Evolutionary conservation across 1,284 basidiomycete genomes (phyloP).

Genomic region (Flammula alnicola): DNA sequence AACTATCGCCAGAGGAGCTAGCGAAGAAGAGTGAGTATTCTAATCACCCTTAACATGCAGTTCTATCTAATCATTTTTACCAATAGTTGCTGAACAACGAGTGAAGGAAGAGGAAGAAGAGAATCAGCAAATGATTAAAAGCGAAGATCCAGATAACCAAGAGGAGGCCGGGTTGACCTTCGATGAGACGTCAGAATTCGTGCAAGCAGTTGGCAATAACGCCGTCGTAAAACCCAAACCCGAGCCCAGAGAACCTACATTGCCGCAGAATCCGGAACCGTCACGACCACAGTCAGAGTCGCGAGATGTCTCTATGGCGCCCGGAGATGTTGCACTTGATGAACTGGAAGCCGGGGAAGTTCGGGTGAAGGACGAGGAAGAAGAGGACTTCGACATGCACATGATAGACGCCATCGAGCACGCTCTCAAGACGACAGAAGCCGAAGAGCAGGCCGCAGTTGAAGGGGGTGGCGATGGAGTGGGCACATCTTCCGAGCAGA

Average conservation of each 20-base stretch:
- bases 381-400: slow-evolving; percentile 66
- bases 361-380: slow-evolving; percentile 76
- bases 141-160: slow-evolving; percentile 62
- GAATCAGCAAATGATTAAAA: slow-evolving; percentile 50
- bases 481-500: slow-evolving; percentile 75
- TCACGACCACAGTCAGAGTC: slow-evolving; percentile 47
- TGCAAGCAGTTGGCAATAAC: slow-evolving; percentile 82
- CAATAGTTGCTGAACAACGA: slow-evolving; percentile 73
- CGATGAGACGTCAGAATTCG: slow-evolving; percentile 97
- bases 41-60: not conserved
- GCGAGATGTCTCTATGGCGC: slow-evolving; percentile 59
- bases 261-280: slow-evolving; percentile 37
- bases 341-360: slow-evolving; percentile 84
- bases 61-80: slow-evolving; percentile 17
- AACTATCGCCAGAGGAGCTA: slow-evolving; percentile 84
- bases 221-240: slow-evolving; percentile 63
- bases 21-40: slow-evolving; percentile 72
- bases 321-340: slow-evolving; percentile 65
- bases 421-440: slow-evolving; percentile 63
- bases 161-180: slow-evolving; percentile 79
- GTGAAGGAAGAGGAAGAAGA: slow-evolving; percentile 54
- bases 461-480: slow-evolving; percentile 44
- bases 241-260: slow-evolving; percentile 49
- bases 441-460: slow-evolving; percentile 48
- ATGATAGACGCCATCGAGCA: slow-evolving; percentile 78